Conservation (phyloP, 345 rosid genomes). For the Melastoma malabathricum region DNA sequence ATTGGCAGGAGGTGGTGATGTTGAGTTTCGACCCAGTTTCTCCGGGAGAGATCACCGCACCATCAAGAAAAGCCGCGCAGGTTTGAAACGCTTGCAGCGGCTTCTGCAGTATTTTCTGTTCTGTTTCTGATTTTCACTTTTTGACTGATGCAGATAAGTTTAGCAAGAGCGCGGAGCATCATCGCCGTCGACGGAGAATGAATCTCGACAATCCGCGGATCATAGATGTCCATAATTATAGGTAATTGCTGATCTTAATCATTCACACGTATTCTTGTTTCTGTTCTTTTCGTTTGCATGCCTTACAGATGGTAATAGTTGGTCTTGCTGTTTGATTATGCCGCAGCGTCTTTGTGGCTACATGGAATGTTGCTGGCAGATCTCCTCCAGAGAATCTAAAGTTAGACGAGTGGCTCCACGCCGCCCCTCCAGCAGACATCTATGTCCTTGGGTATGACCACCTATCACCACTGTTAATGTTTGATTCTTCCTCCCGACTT, state of each 20-base stretch:
- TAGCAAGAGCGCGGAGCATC: slow-evolving; percentile 52
- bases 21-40: slow-evolving; percentile 58
- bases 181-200: slow-evolving; percentile 63
- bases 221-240: slow-evolving; percentile 88
- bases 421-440: slow-evolving; percentile 94
- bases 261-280: too few relatives aligned
- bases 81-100: too few relatives aligned
- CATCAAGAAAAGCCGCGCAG: slow-evolving; percentile 80
- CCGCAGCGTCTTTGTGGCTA: slow-evolving; percentile 75
- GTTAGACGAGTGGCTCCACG: slow-evolving; percentile 90
- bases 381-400: slow-evolving; percentile 74
- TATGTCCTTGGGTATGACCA: slow-evolving; percentile 69
- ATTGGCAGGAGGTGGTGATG: slow-evolving; percentile 36
- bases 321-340: slow-evolving; percentile 1
- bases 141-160: slow-evolving; percentile 47
- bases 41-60: slow-evolving; percentile 70
- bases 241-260: slow-evolving; percentile 21
- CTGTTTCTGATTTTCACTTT: too few relatives aligned
- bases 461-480: too few relatives aligned
- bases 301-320: too few relatives aligned
- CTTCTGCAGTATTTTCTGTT: too few relatives aligned
- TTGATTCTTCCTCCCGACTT: not conserved
- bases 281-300: too few relatives aligned
- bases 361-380: slow-evolving; percentile 98
- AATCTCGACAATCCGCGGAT: slow-evolving; percentile 88